Base-by-base conservation (phyloP, 2,329 filamentous ascomycete species). In the Calonectria naviculata region DNA sequence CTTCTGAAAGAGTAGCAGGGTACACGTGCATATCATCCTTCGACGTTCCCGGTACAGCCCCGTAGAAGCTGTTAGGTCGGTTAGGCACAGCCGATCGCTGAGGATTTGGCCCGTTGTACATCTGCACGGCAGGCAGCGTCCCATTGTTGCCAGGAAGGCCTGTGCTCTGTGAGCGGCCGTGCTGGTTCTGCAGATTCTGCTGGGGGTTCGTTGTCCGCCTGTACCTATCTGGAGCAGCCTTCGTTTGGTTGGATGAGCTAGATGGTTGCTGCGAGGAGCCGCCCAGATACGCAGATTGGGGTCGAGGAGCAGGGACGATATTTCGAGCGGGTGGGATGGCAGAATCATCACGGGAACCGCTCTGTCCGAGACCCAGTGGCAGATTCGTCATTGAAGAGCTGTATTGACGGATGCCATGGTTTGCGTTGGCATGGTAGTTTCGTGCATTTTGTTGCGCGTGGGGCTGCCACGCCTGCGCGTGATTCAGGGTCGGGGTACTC, bases 171-270 rank as follows among this genome's bases (percentile, higher is more conserved):
- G 83, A 83, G 42, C 83, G 82, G 13, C 72, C 76, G 54, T 86
- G 84, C 38, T 84, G 82, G 42, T 77, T 79, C 68, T 79, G 76
- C 41, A 68, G 73, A 38, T 76, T 79, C 67, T 54, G 49, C 49
- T 69, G 73, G 56, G 69, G 68, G 29, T 63, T 81, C 89, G 69
- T 89, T 86, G 67, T 87, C 87, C 71, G 88, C 77, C 95, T 90
- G 81, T 98, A 98, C 70, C 96, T 91, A 81, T 98, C 95, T 1
- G 90, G 86, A 5, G 88, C 86, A 47, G 92, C 88, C 82, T 84
- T 92, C 79, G 76, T 87, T 41, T 74, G 68, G 63, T 71, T 75
- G 1, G 77, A 72, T 38, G 79, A 72, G 83, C 81, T 91, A 74
- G 84, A 89, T 60, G 90, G 88, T 75, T 87, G 87, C 26, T 81